Evolutionary conservation across 768 basidiomycete species (phyloP), one percentile per base, ranked within the genome.

Genomic region (Suillus americanus): DNA sequence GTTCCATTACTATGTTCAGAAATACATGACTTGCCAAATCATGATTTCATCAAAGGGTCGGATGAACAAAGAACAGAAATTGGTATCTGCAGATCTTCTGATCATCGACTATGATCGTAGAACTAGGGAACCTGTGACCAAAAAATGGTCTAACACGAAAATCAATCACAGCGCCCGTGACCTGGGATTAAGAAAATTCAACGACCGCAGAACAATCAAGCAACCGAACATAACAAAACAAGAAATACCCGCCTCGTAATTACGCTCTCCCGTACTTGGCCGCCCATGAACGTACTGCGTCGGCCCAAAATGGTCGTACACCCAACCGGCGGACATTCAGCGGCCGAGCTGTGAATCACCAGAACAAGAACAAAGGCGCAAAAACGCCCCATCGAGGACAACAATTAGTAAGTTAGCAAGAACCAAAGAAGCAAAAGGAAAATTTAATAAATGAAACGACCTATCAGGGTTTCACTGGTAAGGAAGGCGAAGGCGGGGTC

Each of bases 361-460:
- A 59, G 57, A 59, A 30, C 25, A 33, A 54, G 53, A 54, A 54
- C 57, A 59, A 40, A 40, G 55, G 57, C 25, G 57, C 57, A 41
- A 41, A 28, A 59, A 54, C 30, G 40, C 38, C 57, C 40, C 20
- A 54, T 59, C 25, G 57, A 41, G 57, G 57, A 41, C 57, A 57
- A 57, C 38, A 41, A 59, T 59, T 59, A 59, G 57, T 41, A 41
- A 20, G 53, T 54, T n/a, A 54, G 28, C 38, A 18, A 59, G 57
- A 41, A 59, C 38, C 40, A 59, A 59, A 41, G 57, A 59, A 40
- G 40, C 1, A 59, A 33, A 54, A n/a, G 30, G 53, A 35, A 51
- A 30, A 3, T 54, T 20, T 33, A 33, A 54, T 54, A 33, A 6
- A 54, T 35, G 53, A 54, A 33, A 20, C 20, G 33, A 33, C 53